These are phyloP conservation scores for Linnemannia hyalina DNA, from an alignment of 192 early-diverging fungal species.

Conservation along the genomic window DNA sequence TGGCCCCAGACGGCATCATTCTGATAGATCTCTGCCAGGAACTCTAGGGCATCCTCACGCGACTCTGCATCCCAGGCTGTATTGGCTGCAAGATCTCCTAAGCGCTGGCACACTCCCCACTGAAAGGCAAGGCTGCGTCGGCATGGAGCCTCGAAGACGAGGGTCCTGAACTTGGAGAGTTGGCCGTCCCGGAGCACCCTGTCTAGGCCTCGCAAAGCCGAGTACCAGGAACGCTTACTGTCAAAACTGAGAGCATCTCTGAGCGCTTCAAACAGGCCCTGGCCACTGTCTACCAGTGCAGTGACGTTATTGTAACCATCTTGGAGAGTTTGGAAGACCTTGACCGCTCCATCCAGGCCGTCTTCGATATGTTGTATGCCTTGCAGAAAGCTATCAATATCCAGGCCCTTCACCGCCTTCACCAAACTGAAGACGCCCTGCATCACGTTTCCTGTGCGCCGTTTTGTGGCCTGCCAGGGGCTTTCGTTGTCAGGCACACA, in stretches of 20 bases:
- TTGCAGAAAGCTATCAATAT: background rate
- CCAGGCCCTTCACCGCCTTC: constrained; percentile 5
- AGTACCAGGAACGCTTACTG: constrained; percentile 12
- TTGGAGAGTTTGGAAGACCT: background rate
- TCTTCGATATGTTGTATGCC: background rate
- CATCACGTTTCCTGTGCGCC: background rate
- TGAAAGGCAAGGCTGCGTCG: constrained; percentile 10
- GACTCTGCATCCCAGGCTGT: background rate
- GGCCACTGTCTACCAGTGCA: background rate
- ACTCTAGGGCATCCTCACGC: background rate
- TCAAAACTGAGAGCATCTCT: constrained; percentile 7
- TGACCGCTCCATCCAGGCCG: background rate
- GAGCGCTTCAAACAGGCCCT: constrained; percentile 7
- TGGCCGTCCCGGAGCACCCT: background rate
- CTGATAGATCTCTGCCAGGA: background rate
- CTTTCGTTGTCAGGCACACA: constrained; percentile 20
- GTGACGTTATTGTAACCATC: background rate
- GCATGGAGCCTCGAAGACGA: constrained; percentile 12
- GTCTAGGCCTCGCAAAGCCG: constrained; percentile 17
- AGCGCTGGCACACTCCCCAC: constrained; percentile 13
- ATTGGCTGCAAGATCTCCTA: constrained; percentile 1
- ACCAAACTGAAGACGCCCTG: background rate
- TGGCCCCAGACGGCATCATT: background rate
- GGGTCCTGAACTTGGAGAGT: constrained; percentile 9
- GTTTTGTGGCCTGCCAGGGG: constrained; percentile 3